These are phyloP conservation scores for Misopates orontium DNA, from an alignment of 257 asterid genomes.

Conservation along the genomic window DNA sequence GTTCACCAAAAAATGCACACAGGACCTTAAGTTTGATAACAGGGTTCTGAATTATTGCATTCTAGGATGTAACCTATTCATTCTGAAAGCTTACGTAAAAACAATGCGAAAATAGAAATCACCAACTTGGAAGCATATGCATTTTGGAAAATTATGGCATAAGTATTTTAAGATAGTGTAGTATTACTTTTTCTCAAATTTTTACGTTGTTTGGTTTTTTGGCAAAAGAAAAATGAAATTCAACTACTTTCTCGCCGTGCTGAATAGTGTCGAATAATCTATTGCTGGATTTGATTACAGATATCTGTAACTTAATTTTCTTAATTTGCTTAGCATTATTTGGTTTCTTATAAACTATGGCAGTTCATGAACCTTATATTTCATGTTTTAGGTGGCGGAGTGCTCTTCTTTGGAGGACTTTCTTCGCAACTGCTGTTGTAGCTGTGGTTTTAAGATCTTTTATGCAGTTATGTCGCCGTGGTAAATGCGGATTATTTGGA, in stretches of 20 bases:
- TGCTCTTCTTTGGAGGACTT: constrained; percentile 97
- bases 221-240: not conserved
- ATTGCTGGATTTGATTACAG: not conserved
- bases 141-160: not conserved
- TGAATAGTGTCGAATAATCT: not conserved
- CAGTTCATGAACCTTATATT: not conserved
- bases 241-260: not conserved
- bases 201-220: not conserved
- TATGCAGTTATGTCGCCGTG: constrained; percentile 66
- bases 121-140: no score
- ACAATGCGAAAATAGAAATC: not conserved
- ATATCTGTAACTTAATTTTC: not conserved
- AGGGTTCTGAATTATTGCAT: no score
- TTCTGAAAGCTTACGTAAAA: not conserved
- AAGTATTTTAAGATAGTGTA: not conserved
- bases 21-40: no score
- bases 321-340: not conserved
- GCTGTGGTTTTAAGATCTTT: constrained; percentile 78
- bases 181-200: not conserved
- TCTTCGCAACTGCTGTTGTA: constrained; percentile 93
- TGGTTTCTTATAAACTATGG: no score
- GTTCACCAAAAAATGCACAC: no score
- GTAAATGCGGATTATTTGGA: constrained; percentile 90
- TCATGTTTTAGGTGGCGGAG: constrained; percentile 88
- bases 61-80: no score